phyloP scores from a whole-genome alignment of 1,284 basidiomycete species.

The Tremellales sp. region DNA sequence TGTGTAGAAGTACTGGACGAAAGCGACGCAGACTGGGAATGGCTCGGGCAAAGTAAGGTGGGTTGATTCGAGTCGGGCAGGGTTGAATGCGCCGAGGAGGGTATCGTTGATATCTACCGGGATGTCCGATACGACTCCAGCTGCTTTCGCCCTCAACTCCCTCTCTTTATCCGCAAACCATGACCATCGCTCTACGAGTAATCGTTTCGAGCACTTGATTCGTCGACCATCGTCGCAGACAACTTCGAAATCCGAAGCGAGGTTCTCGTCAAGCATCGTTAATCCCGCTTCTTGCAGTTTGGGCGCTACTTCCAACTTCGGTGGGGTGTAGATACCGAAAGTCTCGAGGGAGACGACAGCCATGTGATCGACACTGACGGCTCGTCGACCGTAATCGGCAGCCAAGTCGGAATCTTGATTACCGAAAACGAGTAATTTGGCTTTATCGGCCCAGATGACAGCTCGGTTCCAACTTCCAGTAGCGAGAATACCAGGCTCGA shows the following conservation, averaged over 20 bases:
- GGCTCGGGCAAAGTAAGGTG: slow-evolving; percentile 79
- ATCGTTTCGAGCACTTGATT: slow-evolving; percentile 72
- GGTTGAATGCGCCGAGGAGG: slow-evolving; percentile 32
- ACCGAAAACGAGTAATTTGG: slow-evolving; percentile 82
- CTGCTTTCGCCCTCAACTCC: slow-evolving; percentile 15
- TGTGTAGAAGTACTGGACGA: slow-evolving; percentile 91
- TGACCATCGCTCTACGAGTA: slow-evolving; percentile 82
- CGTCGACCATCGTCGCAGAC: slow-evolving; percentile 83
- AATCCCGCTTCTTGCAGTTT: slow-evolving; percentile 63
- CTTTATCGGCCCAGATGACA: slow-evolving; percentile 70
- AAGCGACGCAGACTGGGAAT: slow-evolving; percentile 78
- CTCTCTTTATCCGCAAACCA: slow-evolving; percentile 80
- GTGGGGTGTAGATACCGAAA: slow-evolving; percentile 87
- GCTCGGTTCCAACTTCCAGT: slow-evolving; percentile 85
- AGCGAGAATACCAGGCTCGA: slow-evolving; percentile 71
- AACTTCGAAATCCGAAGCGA: slow-evolving; percentile 80
- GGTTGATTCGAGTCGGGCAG: slow-evolving; percentile 54
- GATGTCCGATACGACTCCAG: slow-evolving; percentile 18
- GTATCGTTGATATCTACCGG: slow-evolving; percentile 38
- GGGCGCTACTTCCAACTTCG: slow-evolving; percentile 63
- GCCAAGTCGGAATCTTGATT: slow-evolving; percentile 80
- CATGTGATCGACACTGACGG: slow-evolving; percentile 86
- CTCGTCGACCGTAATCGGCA: slow-evolving; percentile 82
- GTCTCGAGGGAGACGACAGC: slow-evolving; percentile 87
- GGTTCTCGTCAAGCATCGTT: slow-evolving; percentile 68